Base-by-base conservation (phyloP, 768 basidiomycete genomes). In the Xerocomus brunneocitrinus region DNA sequence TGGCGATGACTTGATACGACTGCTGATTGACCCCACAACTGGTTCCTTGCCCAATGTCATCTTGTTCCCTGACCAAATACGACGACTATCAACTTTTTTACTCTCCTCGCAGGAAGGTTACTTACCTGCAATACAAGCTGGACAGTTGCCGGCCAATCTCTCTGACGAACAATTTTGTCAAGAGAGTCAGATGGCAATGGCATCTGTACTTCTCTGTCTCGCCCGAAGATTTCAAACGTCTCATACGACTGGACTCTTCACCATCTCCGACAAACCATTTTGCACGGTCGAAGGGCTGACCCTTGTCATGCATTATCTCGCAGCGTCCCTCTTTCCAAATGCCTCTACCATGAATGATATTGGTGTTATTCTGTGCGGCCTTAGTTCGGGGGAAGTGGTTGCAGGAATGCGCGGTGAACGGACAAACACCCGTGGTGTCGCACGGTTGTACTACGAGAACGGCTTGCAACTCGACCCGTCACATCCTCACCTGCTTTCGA, bases 341-440 rank as follows among this genome's bases (percentile, higher is more conserved):
- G 71, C 79, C 2, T 74, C 75, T 28, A 75, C 74, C 24, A 73
- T 74, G 65, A 80, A 80, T 57, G 79, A 80, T 51, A 73, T 79
- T 30, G 79, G 79, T 16, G 77, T 80, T 51, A 61, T 80, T 27
- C 58, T 80, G 8, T 75, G 77, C 16, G 63, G 70, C 4, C 59
- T 77, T 40, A 60, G 58, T 39, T 52, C 61, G 0, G 60, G 55
- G 7, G 64, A 64, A 22, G 45, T 59, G 10, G 55, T 62, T 6
- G 57, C 64, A 12, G 58, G 60, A 16, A 54, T 60, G 1, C 58
- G 56, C 19, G 59, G 56, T 6, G 57, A 64, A 35, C 43, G 57
- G 4, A 50, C 69, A 8, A 70, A 49, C 40, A 67, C 72, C 4
- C 64, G 69, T 25, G 63, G 66, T 16, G 66, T 79, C 22, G 79